Conservation (phyloP, 179 eudicot genomes). For the Corrigiola litoralis region DNA sequence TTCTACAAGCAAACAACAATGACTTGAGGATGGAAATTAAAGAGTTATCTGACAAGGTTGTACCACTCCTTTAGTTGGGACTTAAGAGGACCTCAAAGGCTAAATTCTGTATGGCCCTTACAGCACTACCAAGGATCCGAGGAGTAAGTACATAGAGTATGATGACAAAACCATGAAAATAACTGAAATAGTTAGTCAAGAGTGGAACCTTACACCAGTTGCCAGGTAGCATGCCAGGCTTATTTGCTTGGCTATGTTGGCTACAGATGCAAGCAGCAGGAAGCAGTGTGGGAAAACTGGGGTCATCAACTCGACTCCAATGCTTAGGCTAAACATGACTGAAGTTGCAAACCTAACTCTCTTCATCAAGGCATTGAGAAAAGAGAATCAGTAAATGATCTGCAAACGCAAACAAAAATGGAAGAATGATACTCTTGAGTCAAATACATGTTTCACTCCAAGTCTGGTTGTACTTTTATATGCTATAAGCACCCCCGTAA, state of each 20-base stretch:
- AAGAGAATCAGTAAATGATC: conserved; percentile 8
- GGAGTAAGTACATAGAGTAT: too few relatives aligned
- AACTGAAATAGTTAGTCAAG: conserved; percentile 13
- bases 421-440: too few relatives aligned
- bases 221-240: conserved; percentile 91
- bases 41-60: background rate
- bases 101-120: background rate
- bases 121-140: background rate
- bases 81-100: background rate
- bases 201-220: conserved; percentile 70
- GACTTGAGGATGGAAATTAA: background rate
- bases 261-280: conserved; percentile 82
- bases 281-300: conserved; percentile 82
- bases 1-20: too few relatives aligned
- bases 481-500: too few relatives aligned
- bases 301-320: conserved; percentile 93
- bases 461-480: too few relatives aligned
- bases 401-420: background rate
- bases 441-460: too few relatives aligned
- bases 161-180: background rate
- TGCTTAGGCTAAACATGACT: conserved; percentile 86
- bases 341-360: conserved; percentile 90
- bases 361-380: conserved; percentile 32
- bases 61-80: background rate
- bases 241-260: conserved; percentile 92